Conservation (phyloP, 306 rosid species). For the Acacia crassicarpa region DNA sequence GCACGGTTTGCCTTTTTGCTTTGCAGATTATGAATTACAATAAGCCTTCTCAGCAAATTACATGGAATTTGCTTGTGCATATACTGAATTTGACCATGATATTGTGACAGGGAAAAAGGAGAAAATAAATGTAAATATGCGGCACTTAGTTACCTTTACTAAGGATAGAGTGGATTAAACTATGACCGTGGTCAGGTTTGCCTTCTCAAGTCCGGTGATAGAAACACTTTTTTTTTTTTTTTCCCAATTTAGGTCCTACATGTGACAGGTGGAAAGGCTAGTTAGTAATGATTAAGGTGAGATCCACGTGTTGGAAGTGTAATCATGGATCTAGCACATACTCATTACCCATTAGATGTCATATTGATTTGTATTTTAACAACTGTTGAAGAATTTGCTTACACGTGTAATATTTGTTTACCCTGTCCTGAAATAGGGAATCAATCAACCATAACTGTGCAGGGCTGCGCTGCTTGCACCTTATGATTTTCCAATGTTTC, state of each 20-base stretch:
- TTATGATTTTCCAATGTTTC: not conserved
- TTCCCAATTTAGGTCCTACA: not conserved
- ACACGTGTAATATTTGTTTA: not conserved
- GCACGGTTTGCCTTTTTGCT: constrained; percentile 49
- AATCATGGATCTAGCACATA: constrained; percentile 16
- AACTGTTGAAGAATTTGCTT: not conserved
- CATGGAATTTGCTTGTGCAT: not conserved
- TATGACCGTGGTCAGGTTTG: not conserved
- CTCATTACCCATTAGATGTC: constrained; percentile 12
- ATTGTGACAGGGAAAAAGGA: constrained; percentile 78
- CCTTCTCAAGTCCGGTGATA: not conserved
- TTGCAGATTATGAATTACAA: not conserved
- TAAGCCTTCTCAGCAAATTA: not conserved
- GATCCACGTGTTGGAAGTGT: not conserved
- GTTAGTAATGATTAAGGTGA: constrained; percentile 10
- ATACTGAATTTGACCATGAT: constrained; percentile 18
- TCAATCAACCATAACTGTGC: not conserved
- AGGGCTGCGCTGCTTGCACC: not conserved
- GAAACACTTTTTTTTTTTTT: not conserved
- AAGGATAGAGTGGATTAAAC: not conserved
- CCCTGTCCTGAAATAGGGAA: not conserved
- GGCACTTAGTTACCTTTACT: not conserved
- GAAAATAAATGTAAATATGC: constrained; percentile 50
- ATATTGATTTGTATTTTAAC: constrained; percentile 14
- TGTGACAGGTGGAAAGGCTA: constrained; percentile 1